Evolutionary conservation across 2,329 filamentous ascomycete genomes (phyloP).

Genomic region (Colletotrichum sp.): DNA sequence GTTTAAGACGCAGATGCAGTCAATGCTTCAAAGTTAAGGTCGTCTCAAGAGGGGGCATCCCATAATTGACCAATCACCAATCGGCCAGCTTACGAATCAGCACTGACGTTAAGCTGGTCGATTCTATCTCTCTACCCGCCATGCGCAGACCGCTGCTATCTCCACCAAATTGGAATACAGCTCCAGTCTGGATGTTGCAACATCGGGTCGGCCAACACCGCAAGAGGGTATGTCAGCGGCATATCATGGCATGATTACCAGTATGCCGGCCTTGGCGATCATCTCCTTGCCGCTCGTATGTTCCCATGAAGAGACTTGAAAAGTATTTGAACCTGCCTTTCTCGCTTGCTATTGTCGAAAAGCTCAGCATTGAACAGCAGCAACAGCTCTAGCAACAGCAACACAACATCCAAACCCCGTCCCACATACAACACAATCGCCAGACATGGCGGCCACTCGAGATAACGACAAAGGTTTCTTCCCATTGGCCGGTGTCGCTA

Average conservation of each 20-base stretch:
- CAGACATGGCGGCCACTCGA: background rate
- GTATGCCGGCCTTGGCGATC: background rate
- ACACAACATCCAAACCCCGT: background rate
- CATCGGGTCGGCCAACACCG: background rate
- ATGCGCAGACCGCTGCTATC: background rate
- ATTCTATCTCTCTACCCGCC: background rate
- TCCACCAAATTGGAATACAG: background rate
- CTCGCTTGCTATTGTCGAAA: background rate
- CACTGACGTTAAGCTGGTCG: background rate
- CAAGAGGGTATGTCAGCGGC: background rate
- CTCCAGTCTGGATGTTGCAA: background rate
- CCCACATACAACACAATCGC: background rate
- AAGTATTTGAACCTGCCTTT: background rate
- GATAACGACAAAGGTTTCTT: constrained; percentile 21
- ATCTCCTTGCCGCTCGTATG: background rate
- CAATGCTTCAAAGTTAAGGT: background rate
- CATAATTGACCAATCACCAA: background rate
- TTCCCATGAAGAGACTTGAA: background rate
- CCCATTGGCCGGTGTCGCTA: constrained; percentile 39
- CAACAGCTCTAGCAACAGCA: background rate
- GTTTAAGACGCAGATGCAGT: background rate
- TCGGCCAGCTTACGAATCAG: background rate
- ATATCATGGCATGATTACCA: background rate
- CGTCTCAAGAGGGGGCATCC: background rate
- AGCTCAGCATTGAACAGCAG: background rate